These are phyloP conservation scores for Wickerhamiella allomyrinae DNA, from an alignment of 805 yeast species.

Conservation along the genomic window DNA sequence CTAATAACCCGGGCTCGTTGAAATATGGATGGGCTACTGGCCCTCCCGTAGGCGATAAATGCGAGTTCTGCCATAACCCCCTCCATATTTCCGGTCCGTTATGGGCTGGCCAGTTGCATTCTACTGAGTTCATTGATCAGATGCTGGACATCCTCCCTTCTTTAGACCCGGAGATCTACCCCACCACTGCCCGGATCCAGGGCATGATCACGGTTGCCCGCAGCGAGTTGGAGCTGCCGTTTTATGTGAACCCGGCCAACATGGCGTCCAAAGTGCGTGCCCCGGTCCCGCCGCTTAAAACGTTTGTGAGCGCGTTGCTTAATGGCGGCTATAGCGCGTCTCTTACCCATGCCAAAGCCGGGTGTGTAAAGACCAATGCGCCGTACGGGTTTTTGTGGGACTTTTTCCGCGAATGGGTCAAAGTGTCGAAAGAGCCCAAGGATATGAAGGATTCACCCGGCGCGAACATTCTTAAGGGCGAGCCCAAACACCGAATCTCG, in stretches of 20 bases:
- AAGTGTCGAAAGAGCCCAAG: slow-evolving; percentile 3
- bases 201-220: slow-evolving; percentile 85
- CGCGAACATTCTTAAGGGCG: slow-evolving; percentile 18
- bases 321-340: slow-evolving; percentile 73
- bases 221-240: slow-evolving; percentile 54
- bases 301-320: slow-evolving; percentile 65
- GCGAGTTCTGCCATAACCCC: slow-evolving; percentile 55
- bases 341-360: slow-evolving; percentile 76
- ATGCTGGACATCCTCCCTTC: slow-evolving; percentile 41
- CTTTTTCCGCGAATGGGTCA: slow-evolving; percentile 49
- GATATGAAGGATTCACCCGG: slow-evolving; percentile 26
- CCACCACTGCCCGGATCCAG: slow-evolving; percentile 68
- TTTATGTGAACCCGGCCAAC: slow-evolving; percentile 71
- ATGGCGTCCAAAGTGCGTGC: slow-evolving; percentile 63
- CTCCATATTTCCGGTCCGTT: slow-evolving; percentile 88
- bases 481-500: slow-evolving; percentile 25
- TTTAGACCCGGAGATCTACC: slow-evolving; percentile 45
- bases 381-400: slow-evolving; percentile 71
- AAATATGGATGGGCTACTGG: slow-evolving; percentile 56
- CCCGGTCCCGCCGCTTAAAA: slow-evolving; percentile 67
- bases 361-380: slow-evolving; percentile 80
- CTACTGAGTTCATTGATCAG: slow-evolving; percentile 47
- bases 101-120: slow-evolving; percentile 80
- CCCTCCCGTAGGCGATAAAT: slow-evolving; percentile 43
- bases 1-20: slow-evolving; percentile 12